phyloP scores from a whole-genome alignment of 192 early-diverging fungal species.

The Piromyces finnis region DNA sequence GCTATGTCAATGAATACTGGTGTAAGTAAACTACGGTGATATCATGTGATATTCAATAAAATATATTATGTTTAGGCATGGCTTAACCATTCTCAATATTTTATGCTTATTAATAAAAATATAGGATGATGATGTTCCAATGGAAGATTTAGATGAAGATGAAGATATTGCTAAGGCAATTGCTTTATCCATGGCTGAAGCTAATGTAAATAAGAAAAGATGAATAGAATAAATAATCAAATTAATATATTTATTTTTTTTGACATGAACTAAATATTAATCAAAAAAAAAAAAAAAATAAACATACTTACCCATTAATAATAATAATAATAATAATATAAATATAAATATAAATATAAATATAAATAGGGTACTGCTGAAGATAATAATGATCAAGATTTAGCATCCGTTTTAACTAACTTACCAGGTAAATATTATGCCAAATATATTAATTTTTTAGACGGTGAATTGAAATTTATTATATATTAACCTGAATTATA shows the following conservation, averaged over 20 bases:
- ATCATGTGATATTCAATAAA: too few species aligned
- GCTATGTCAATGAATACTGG: constrained; percentile 42
- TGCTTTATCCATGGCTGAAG: constrained; percentile 49
- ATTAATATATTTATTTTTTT: too few species aligned
- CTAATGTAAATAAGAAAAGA: background rate
- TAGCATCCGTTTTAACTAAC: background rate
- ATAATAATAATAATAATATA: too few species aligned
- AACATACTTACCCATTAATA: too few species aligned
- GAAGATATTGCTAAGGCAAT: constrained; percentile 54
- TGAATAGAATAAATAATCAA: too few species aligned
- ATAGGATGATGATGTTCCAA: constrained; percentile 37
- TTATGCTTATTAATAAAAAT: background rate
- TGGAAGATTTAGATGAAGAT: constrained; percentile 51
- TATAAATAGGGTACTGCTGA: background rate
- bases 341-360: constrained; percentile 1
- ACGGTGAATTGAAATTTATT: too few species aligned
- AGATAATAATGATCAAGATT: background rate
- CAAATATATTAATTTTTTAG: too few species aligned
- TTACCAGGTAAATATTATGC: background rate
- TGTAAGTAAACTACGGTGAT: background rate
- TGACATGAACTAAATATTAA: too few species aligned
- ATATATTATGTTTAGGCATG: too few species aligned
- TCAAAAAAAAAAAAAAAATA: too few species aligned
- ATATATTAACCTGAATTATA: too few species aligned
- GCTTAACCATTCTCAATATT: too few species aligned